Evolutionary conservation across 1,284 basidiomycete species (phyloP), one percentile per base, ranked within the genome.

Genomic region (Cryptococcus floricola): DNA sequence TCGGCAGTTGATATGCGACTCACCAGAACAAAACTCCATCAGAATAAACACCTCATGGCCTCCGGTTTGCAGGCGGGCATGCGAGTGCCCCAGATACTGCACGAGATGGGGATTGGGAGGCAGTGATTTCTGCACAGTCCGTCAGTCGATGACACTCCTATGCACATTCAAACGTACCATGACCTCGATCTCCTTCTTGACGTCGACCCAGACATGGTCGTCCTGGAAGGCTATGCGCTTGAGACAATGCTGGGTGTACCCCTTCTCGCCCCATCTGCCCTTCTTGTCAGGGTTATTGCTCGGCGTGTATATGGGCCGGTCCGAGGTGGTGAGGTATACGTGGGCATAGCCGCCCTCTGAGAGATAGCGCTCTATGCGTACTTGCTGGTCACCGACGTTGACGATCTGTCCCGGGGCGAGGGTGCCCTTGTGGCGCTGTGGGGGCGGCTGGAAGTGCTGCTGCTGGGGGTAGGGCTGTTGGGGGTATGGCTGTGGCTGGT

Each of bases 291-390:
- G 50, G 39, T 47, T 46, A 47, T 56, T 63, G 12, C 41, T 52
- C 0, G 71, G 73, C 0, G 73, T 72, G 77, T 87, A 88, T 48
- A 98, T 88, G 2, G 93, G 91, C 51, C 83, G 81, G 4, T 88
- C 82, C 6, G 93, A 93, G 54, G 85, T 83, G 54, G 96, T 94
- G 57, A 98, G 86, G 79, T 99, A 99, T 49, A 99, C 95, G 78
- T 97, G 91, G 1, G 96, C 95, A 75, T 98, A 99, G 16, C 96
- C 96, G 77, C 93, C 94, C 85, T 98, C 94, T 52, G 87, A 90
- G 50, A 99, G 84, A 80, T 96, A 98, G 68, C 87, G 80, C 66
- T 91, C 87, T 51, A 88, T 88, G 65, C 89, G 86, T 56, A 98
- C 93, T 37, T 82, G 85, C 76, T 89, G 87, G 68, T 89, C 88